These are phyloP conservation scores for Calocybe indica DNA, from an alignment of 768 basidiomycete species.

Conservation along the genomic window DNA sequence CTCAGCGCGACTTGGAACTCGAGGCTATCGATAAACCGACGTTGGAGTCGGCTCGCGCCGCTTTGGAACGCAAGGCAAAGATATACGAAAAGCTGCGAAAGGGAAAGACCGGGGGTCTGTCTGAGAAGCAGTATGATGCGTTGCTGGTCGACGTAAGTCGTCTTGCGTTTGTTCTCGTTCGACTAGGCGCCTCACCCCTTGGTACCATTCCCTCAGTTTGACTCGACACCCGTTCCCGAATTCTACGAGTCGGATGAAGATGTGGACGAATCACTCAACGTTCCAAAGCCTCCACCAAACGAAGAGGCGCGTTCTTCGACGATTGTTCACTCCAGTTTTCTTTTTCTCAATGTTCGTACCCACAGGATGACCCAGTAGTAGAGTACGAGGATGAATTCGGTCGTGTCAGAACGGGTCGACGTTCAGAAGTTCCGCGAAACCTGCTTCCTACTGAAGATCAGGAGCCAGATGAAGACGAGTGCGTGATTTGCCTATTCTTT, in stretches of 20 bases:
- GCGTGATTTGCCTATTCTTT: constrained; percentile 17
- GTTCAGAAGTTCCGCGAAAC: constrained; percentile 74
- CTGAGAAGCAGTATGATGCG: constrained; percentile 64
- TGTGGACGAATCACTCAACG: constrained; percentile 68
- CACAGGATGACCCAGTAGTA: constrained; percentile 68
- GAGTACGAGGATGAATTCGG: constrained; percentile 90
- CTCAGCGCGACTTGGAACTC: constrained; percentile 62
- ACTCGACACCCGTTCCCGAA: constrained; percentile 44
- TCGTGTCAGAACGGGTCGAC: constrained; percentile 58
- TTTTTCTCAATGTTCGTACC: constrained; percentile 3
- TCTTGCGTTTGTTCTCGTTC: neutral
- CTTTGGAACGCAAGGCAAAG: constrained; percentile 71
- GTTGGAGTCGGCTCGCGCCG: constrained; percentile 64
- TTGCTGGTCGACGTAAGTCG: constrained; percentile 74
- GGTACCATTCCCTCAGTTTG: constrained; percentile 44
- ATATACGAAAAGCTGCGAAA: constrained; percentile 75
- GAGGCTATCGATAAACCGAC: constrained; percentile 67
- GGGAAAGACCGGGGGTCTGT: constrained; percentile 76
- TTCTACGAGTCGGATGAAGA: constrained; percentile 66
- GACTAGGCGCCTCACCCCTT: neutral
- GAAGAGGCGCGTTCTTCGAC: constrained; percentile 30
- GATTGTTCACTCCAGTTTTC: neutral
- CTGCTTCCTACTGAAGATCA: constrained; percentile 44
- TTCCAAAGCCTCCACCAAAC: constrained; percentile 39
- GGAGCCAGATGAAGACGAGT: constrained; percentile 54